These are phyloP conservation scores for Populus nigra DNA, from an alignment of 345 rosid genomes.

Conservation along the genomic window DNA sequence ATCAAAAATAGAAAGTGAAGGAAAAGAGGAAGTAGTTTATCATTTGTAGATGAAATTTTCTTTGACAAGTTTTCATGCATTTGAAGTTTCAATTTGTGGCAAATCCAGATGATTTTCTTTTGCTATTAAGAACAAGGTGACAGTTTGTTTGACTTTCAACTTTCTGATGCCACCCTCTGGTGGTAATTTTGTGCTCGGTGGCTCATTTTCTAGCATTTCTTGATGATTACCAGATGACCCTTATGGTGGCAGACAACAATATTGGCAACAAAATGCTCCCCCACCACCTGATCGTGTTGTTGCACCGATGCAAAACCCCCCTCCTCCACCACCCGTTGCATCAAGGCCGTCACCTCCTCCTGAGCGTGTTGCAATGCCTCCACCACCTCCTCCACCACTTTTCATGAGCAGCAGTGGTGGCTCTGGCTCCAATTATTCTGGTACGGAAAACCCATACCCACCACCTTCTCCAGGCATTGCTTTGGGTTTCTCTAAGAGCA, in stretches of 20 bases:
- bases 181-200: neutral
- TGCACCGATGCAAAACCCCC: constrained; percentile 5
- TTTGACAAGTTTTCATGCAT: too few species aligned
- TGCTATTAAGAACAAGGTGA: neutral
- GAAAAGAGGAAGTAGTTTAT: too few species aligned
- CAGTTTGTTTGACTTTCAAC: neutral
- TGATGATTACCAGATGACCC: constrained; percentile 40
- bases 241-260: constrained; percentile 45
- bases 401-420: constrained; percentile 59
- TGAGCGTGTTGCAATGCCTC: constrained; percentile 14
- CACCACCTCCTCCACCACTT: constrained; percentile 25
- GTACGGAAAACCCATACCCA: constrained; percentile 48
- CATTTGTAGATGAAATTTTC: too few species aligned
- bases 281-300: constrained; percentile 37
- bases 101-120: neutral
- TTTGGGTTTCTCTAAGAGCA: constrained; percentile 63
- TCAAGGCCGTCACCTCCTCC: constrained; percentile 18
- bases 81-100: neutral
- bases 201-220: constrained; percentile 12
- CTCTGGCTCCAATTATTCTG: constrained; percentile 61
- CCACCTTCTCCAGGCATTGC: constrained; percentile 59
- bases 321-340: constrained; percentile 26
- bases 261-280: constrained; percentile 63
- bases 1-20: too few species aligned
- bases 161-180: neutral